Base-by-base conservation (phyloP, 495 filamentous ascomycete species). In the Recurvomyces mirabilis region DNA sequence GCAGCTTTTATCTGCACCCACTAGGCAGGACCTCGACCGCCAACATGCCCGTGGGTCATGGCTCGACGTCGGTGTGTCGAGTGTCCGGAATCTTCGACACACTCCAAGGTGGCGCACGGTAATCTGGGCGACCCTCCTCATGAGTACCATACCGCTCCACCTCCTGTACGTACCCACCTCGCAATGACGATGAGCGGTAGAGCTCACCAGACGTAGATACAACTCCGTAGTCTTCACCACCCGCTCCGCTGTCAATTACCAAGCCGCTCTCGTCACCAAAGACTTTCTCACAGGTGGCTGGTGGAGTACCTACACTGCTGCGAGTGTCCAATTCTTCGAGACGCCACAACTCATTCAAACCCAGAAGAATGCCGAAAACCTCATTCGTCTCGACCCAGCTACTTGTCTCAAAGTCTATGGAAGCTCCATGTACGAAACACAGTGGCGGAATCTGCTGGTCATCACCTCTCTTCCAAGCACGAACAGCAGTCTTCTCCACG, bases 171-270 rank as follows among this genome's bases (percentile, higher is more conserved):
- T 29, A 7, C 26, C n/a, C 26, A n/a, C n/a, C n/a, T n/a, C n/a
- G n/a, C n/a, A n/a, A n/a, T n/a, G n/a, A n/a, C n/a, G n/a, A n/a
- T n/a, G n/a, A n/a, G n/a, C n/a, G n/a, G n/a, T n/a, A n/a, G n/a
- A n/a, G n/a, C n/a, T n/a, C n/a, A n/a, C n/a, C n/a, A n/a, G n/a
- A n/a, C n/a, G n/a, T n/a, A 29, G 24, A 24, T 43, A 41, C 36
- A 62, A 61, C 33, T 57, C 52, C 4, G 49, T 47, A 22, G 30
- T 66, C 2, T 47, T 56, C 22, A 39, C 46, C 12, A 50, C 50
- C 24, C 43, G 62, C 14, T 45, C 56, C 31, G 55, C 60, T 5
- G 61, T 65, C n/a, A 51, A 65, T 21, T 71, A 69, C 40, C 46
- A 58, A 30, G 25, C 65, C 14, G 60, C 58, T 3, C 44, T 58